Percentiles rank a stretch among this genome's conserved stretches.
These are phyloP conservation scores for Leucoagaricus sp. DNA, from an alignment of 1,284 basidiomycete species.

Conservation along the genomic window DNA sequence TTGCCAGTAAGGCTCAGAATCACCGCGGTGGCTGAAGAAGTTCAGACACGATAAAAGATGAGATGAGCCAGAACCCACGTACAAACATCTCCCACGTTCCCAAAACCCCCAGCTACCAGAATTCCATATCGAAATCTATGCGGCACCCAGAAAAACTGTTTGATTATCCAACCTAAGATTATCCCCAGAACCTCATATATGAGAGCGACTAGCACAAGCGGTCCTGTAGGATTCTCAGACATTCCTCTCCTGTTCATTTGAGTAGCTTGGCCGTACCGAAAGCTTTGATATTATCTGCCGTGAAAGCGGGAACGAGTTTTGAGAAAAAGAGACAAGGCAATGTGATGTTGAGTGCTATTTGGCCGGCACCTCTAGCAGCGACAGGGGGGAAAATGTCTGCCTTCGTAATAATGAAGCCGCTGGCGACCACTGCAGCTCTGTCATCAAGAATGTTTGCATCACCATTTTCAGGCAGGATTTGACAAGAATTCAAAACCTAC, in stretches of 20 bases:
- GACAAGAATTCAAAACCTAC: conserved; percentile 35
- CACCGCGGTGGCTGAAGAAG: conserved; percentile 57
- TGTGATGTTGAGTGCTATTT: conserved; percentile 67
- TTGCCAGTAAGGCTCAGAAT: conserved; percentile 39
- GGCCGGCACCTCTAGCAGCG: conserved; percentile 60
- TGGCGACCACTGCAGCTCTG: conserved; percentile 53
- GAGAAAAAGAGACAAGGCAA: conserved; percentile 76
- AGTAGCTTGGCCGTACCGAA: conserved; percentile 46
- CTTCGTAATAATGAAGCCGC: conserved; percentile 62
- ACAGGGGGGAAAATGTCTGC: conserved; percentile 59
- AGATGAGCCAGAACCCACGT: conserved; percentile 37
- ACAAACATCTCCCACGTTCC: conserved; percentile 71
- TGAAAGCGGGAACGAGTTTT: conserved; percentile 77
- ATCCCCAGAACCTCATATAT: conserved; percentile 57
- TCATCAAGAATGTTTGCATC: not conserved
- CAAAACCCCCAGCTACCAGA: conserved; percentile 64
- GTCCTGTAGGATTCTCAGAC: conserved; percentile 37
- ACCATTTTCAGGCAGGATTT: not conserved
- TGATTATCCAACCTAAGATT: conserved; percentile 54
- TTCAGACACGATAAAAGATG: not conserved
- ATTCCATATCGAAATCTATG: conserved; percentile 70
- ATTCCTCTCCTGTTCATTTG: not conserved
- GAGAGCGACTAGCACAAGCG: conserved; percentile 53
- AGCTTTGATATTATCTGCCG: conserved; percentile 58
- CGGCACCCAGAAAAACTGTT: conserved; percentile 77